Evolutionary conservation across 495 filamentous ascomycete species (phyloP).

Genomic region (Entonaema liquescens): DNA sequence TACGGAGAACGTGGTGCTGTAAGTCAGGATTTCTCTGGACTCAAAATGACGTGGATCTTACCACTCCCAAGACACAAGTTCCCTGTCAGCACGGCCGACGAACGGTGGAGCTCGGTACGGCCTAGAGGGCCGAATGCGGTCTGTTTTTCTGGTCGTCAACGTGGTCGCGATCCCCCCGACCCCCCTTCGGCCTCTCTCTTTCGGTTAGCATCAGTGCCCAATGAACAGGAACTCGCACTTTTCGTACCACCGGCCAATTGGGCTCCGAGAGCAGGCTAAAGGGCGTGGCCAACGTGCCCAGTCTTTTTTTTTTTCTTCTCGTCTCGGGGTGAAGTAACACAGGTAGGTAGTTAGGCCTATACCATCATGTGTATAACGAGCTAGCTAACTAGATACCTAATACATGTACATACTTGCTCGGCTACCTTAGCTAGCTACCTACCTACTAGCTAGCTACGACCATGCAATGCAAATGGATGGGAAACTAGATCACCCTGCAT

Average conservation of each 20-base stretch:
- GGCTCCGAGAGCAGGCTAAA: slow-evolving; percentile 24
- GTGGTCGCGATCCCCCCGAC: slow-evolving; percentile 36
- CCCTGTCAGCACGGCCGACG: slow-evolving; percentile 27
- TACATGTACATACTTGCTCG: too few relatives aligned
- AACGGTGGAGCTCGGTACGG: slow-evolving; percentile 42
- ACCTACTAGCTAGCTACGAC: slow-evolving; percentile 30
- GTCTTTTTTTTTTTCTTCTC: slow-evolving; percentile 1
- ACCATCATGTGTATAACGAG: slow-evolving; percentile 8
- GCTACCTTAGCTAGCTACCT: slow-evolving; percentile 16
- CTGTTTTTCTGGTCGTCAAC: slow-evolving; percentile 40
- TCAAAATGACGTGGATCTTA: slow-evolving; percentile 35
- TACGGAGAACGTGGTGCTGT: slow-evolving; percentile 42
- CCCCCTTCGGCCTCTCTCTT: slow-evolving; percentile 25
- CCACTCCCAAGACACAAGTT: slow-evolving; percentile 10
- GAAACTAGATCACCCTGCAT: slow-evolving; percentile 42
- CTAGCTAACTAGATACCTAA: slow-evolving; percentile 17
- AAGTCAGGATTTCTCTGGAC: slow-evolving; percentile 34
- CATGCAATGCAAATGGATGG: slow-evolving; percentile 39
- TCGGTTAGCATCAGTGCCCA: slow-evolving; percentile 44
- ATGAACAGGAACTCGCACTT: slow-evolving; percentile 33
- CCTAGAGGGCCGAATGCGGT: slow-evolving; percentile 40
- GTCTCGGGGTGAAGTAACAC: slow-evolving; percentile 13
- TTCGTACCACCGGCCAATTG: slow-evolving; percentile 40
- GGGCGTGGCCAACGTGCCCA: slow-evolving; percentile 28
- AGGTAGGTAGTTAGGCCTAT: slow-evolving; percentile 11